These are phyloP conservation scores for Parachaetomium inaequale DNA, from an alignment of 495 filamentous ascomycete species.

Conservation along the genomic window DNA sequence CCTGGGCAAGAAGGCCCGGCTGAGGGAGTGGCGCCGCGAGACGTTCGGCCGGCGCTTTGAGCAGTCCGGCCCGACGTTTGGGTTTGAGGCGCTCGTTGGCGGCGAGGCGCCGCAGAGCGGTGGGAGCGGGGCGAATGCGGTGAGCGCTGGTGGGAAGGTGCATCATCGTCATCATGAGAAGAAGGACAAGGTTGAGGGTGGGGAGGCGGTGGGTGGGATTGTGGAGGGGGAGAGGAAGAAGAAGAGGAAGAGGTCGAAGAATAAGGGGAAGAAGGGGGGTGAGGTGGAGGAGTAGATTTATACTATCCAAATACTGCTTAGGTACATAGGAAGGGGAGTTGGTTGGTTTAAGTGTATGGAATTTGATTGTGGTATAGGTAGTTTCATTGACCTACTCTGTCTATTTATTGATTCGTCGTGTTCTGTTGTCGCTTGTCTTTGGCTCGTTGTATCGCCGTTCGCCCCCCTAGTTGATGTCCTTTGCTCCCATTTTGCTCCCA, in stretches of 20 bases:
- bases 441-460: not conserved
- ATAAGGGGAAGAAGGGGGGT: constrained; percentile 29
- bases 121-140: constrained; percentile 25
- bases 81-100: constrained; percentile 35
- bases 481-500: no score
- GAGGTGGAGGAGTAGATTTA: constrained; percentile 15
- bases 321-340: constrained; percentile 18
- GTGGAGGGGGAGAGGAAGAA: constrained; percentile 45
- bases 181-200: constrained; percentile 13
- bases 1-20: constrained; percentile 83
- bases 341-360: not conserved
- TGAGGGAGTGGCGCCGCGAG: constrained; percentile 88
- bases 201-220: constrained; percentile 17
- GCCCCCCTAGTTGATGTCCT: no score
- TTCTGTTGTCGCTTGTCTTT: not conserved
- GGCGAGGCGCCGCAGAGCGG: constrained; percentile 16
- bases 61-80: constrained; percentile 46
- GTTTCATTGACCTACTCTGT: not conserved
- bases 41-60: constrained; percentile 71
- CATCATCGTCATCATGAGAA: constrained; percentile 6
- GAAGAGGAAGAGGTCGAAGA: constrained; percentile 49
- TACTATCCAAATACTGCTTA: not conserved
- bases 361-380: not conserved
- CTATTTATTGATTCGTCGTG: not conserved
- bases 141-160: not conserved